Evolutionary conservation across 2,329 filamentous ascomycete species (phyloP), one percentile per base, ranked within the genome.

Genomic region (Capronia americana): DNA sequence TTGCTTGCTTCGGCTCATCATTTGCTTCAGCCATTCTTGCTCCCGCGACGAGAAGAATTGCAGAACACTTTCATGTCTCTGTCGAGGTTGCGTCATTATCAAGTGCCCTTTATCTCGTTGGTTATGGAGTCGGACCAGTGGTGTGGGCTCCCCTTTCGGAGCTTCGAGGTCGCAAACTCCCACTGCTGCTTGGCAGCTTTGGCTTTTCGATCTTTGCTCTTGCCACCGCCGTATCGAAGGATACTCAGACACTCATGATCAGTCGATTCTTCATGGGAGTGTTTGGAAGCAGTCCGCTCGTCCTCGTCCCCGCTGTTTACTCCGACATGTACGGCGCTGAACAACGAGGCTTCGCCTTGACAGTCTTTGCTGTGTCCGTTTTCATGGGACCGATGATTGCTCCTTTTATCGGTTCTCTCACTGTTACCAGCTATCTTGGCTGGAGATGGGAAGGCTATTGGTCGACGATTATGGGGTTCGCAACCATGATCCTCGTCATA

Each of bases 381-480:
- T 76, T 76, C 64, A 73, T 77, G 57, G 77, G 80, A 1, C 68
- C 68, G 0, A 73, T 79, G 5, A 32, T 82, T 0, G 87, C 86
- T 3, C 85, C 86, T 0, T 84, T 87, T 57, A 80, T 83, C 4
- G 83, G 64, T 2, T 91, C 91, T 74, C 78, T 91, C 1, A 87
- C 87, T 8, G 82, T 87, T 74, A 80, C 83, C 2, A 84, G 82
- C 17, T 88, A 87, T 20, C 66, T 70, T 24, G 63, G 64, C 32
- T 91, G 89, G 90, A 81, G 87, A 71, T 91, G 89, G 90, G 85
- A 91, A 23, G 81, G 85, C 74, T 87, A 86, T 1, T 77, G 90
- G 57, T 83, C 87, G 72, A 83, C 84, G 61, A 86, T 87, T 68
- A 88, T 91, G 75, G 88, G 86, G 2, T 86, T 86, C 11, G 76